phyloP scores from a whole-genome alignment of 2,329 filamentous ascomycete genomes.

The Aspergillus neotritici region DNA sequence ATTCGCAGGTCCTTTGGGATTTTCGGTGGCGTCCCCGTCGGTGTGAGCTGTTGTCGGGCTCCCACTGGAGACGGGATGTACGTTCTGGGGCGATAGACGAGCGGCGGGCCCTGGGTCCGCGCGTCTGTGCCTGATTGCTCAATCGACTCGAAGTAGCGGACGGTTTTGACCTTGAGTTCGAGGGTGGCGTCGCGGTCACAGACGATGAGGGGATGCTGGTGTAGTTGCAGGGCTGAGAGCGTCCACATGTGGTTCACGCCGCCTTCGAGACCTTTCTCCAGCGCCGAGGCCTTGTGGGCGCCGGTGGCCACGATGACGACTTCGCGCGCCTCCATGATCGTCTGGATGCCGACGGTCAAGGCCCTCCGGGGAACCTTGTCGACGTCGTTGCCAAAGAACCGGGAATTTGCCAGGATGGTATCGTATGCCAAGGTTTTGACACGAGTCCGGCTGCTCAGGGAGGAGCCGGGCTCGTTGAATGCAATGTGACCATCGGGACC shows the following conservation, averaged over 20 bases:
- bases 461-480: conserved; percentile 84
- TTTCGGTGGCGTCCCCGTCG: conserved; percentile 25
- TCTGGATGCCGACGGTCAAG: conserved; percentile 77
- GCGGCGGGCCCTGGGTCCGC: conserved; percentile 38
- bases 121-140: conserved; percentile 55
- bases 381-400: conserved; percentile 74
- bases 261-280: conserved; percentile 75
- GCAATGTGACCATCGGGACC: conserved; percentile 84
- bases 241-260: conserved; percentile 91
- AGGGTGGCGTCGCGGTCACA: conserved; percentile 75
- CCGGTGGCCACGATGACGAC: conserved; percentile 79
- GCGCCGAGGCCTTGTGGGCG: conserved; percentile 70
- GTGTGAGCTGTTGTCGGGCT: conserved; percentile 21
- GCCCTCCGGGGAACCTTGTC: conserved; percentile 73
- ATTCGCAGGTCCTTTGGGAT: conserved; percentile 40
- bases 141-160: conserved; percentile 68
- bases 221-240: conserved; percentile 71
- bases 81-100: conserved; percentile 37
- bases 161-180: conserved; percentile 68
- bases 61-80: conserved; percentile 30
- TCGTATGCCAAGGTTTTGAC: conserved; percentile 85
- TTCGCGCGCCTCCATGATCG: conserved; percentile 72
- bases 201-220: conserved; percentile 75
- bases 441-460: conserved; percentile 67
- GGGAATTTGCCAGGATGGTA: conserved; percentile 77